Percentiles rank a stretch among this genome's conserved stretches.
Conservation (phyloP, 2,329 filamentous ascomycete species). For the Scleromitrula shiraiana region DNA sequence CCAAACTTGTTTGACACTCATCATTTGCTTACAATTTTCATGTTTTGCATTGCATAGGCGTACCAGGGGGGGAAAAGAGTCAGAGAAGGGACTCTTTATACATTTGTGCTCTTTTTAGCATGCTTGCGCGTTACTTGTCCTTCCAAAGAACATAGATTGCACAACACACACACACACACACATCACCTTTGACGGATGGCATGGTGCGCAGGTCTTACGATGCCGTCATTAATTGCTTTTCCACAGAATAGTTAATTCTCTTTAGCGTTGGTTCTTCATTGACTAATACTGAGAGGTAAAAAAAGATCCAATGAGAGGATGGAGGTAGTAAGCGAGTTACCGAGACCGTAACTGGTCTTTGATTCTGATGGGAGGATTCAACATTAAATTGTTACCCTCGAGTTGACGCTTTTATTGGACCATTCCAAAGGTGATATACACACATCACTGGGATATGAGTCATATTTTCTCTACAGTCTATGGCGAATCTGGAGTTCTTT, state of each 20-base stretch:
- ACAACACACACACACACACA: slow-evolving; percentile 15
- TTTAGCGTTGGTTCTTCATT: neutral
- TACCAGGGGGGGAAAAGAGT: slow-evolving; percentile 20
- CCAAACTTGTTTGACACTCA: slow-evolving; percentile 17
- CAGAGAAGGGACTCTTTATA: slow-evolving; percentile 19
- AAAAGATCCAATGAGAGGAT: neutral
- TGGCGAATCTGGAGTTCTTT: neutral
- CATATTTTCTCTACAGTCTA: neutral
- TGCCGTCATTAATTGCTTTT: slow-evolving; percentile 35
- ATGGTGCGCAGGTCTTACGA: slow-evolving; percentile 35
- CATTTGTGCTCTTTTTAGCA: slow-evolving; percentile 26
- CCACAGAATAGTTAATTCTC: slow-evolving; percentile 7
- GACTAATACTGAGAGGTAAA: neutral
- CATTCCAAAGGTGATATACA: no score
- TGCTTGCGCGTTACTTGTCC: slow-evolving; percentile 17
- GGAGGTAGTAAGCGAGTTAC: neutral
- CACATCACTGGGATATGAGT: neutral
- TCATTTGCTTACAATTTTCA: slow-evolving; percentile 17
- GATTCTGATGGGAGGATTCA: neutral
- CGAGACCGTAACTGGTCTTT: slow-evolving; percentile 1
- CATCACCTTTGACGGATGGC: slow-evolving; percentile 29
- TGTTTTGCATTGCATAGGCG: slow-evolving; percentile 29
- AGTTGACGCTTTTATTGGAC: no score
- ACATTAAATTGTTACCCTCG: no score
- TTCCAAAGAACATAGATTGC: slow-evolving; percentile 30